Base-by-base conservation (phyloP, 2,329 filamentous ascomycete species). In the Coniochaeta prunicola region DNA sequence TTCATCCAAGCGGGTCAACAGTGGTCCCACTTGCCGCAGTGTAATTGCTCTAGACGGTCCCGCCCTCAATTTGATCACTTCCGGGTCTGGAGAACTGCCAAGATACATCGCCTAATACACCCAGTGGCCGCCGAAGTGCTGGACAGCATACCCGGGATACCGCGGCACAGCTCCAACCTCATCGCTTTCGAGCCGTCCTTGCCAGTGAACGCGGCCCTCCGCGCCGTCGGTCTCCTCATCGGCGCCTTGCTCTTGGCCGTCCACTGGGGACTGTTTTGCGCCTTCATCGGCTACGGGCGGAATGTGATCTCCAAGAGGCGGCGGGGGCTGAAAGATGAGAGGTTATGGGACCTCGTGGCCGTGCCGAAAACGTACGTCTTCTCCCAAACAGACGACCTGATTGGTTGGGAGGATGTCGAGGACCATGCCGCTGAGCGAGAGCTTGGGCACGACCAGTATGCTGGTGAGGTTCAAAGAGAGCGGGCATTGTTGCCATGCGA, bases 111-210 rank as follows among this genome's bases (percentile, higher is more conserved):
- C n/a, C n/a, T n/a, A 36, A 36, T 9, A 13, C 15, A 15, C 38
- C 75, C 74, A 2, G 60, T 76, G 0, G 58, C 34, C 5, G 73
- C 71, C 1, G 71, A 76, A 60, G 62, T 81, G 2, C 60, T 80
- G 31, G 79, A 81, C 63, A 77, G 74, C 61, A 71, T 73, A 0
- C 78, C 78, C 1, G 79, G 78, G 26, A 62, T 63, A 66, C 66
- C 31, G 59, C 61, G 19, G 26, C 71, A 54, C 67, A 48, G 26
- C 31, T 55, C 55, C 58, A 64, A 62, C 60, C 58, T 63, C 8
- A 58, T 61, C 4, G 61, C 64, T 6, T 62, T 64, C 38, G 33
- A 45, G 34, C 61, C 59, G 17, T 60, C 63, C 13, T 59, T 61
- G 28, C 63, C 60, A 12, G 55, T 40, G 12, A 61, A 60, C 59